A percentile compares a stretch with the other conserved stretches of the same genome.
phyloP scores from a whole-genome alignment of 2,329 filamentous ascomycete species.

The Talaromyces sp. region DNA sequence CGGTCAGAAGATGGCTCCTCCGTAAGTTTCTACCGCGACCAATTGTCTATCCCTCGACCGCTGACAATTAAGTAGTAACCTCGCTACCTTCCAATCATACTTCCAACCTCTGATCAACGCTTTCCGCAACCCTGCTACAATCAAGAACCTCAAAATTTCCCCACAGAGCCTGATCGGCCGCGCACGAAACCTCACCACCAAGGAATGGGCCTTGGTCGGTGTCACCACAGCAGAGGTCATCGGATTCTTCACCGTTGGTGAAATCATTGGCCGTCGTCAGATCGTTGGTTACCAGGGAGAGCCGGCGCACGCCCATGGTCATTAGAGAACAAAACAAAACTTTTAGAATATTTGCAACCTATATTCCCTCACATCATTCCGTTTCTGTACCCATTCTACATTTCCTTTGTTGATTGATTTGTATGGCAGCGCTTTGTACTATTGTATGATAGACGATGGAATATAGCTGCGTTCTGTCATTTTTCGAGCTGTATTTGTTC shows the following conservation, averaged over 20 bases:
- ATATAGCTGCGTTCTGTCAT: slow-evolving; percentile 43
- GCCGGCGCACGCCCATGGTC: slow-evolving; percentile 45
- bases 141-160: slow-evolving; percentile 54
- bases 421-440: slow-evolving; percentile 34
- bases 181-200: slow-evolving; percentile 66
- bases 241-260: slow-evolving; percentile 96
- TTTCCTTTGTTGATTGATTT: slow-evolving; percentile 31
- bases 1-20: slow-evolving; percentile 86
- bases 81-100: slow-evolving; percentile 81
- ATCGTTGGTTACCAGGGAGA: slow-evolving; percentile 86
- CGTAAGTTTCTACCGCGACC: slow-evolving; percentile 63
- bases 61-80: slow-evolving; percentile 53
- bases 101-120: slow-evolving; percentile 71
- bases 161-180: slow-evolving; percentile 54
- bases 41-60: slow-evolving; percentile 10
- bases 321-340: slow-evolving; percentile 26
- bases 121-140: slow-evolving; percentile 65
- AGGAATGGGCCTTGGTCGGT: slow-evolving; percentile 68
- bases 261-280: slow-evolving; percentile 96
- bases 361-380: slow-evolving; percentile 22
- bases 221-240: slow-evolving; percentile 82
- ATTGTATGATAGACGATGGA: slow-evolving; percentile 50
- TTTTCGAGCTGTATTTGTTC: neutral
- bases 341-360: slow-evolving; percentile 21
- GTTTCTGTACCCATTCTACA: slow-evolving; percentile 27